A percentile compares a stretch with the other conserved stretches of the same genome.
These are phyloP conservation scores for Coemansia sp. DNA, from an alignment of 192 early-diverging fungal genomes.

Conservation along the genomic window DNA sequence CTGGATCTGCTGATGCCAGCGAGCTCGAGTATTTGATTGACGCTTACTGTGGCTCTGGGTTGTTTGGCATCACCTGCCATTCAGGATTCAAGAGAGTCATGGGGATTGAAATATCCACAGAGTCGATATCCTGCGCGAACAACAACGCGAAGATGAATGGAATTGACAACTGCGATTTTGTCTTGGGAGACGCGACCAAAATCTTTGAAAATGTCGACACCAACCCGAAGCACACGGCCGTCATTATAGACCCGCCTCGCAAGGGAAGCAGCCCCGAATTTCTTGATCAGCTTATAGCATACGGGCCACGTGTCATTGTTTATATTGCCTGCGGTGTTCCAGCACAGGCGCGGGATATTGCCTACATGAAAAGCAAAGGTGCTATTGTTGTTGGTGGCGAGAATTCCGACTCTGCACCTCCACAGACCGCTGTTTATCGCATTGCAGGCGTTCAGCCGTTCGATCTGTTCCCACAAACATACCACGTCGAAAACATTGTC, in stretches of 20 bases:
- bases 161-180: conserved; percentile 58
- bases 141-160: conserved; percentile 63
- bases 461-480: conserved; percentile 75
- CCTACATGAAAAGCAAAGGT: conserved; percentile 54
- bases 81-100: conserved; percentile 61
- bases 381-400: conserved; percentile 33
- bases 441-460: conserved; percentile 64
- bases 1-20: conserved; percentile 13
- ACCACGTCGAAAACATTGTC: conserved; percentile 66
- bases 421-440: conserved; percentile 53
- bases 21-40: conserved; percentile 60
- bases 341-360: conserved; percentile 61
- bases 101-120: conserved; percentile 66
- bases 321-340: conserved; percentile 72
- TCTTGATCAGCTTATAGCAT: conserved; percentile 64
- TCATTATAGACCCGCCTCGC: conserved; percentile 74
- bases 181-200: conserved; percentile 60
- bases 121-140: conserved; percentile 63
- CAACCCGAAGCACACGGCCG: conserved; percentile 55
- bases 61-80: conserved; percentile 68
- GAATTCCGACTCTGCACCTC: not conserved
- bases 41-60: conserved; percentile 72
- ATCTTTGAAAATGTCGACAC: conserved; percentile 61
- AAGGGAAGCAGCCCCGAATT: conserved; percentile 67
- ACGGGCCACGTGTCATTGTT: conserved; percentile 66